These are phyloP conservation scores for Stephania yunnanensis DNA, from an alignment of 164 flowering plant genomes.

Conservation along the genomic window DNA sequence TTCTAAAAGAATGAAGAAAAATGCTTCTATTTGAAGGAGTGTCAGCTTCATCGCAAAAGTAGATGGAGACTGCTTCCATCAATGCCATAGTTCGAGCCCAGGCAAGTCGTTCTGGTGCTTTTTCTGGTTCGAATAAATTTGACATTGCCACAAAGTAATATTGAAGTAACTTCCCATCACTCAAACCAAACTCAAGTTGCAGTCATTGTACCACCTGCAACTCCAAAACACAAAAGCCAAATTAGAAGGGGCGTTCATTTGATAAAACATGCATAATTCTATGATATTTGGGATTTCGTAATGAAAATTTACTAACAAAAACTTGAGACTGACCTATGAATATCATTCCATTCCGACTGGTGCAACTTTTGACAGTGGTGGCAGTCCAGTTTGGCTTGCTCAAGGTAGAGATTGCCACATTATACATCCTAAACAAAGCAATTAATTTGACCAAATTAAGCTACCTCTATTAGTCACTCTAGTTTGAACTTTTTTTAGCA, in stretches of 20 bases:
- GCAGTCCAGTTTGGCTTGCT: conserved; percentile 72
- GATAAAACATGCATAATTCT: neutral
- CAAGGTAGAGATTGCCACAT: conserved; percentile 51
- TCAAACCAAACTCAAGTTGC: conserved; percentile 37
- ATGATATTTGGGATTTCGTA: no score
- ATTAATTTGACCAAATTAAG: neutral
- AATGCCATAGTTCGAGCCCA: conserved; percentile 54
- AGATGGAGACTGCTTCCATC: conserved; percentile 27
- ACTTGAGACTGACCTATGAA: conserved; percentile 11
- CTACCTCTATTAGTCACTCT: no score
- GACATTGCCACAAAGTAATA: conserved; percentile 56
- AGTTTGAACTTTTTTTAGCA: no score
- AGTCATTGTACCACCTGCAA: conserved; percentile 58
- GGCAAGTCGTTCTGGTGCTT: conserved; percentile 42
- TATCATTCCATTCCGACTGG: conserved; percentile 38
- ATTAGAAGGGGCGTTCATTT: neutral
- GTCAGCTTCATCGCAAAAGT: conserved; percentile 14
- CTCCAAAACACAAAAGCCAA: neutral
- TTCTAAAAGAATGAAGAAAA: conserved; percentile 32
- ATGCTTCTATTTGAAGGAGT: conserved; percentile 20
- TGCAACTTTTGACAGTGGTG: conserved; percentile 63
- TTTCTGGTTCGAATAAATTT: conserved; percentile 56
- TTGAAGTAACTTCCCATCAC: conserved; percentile 28
- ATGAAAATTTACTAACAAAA: no score
- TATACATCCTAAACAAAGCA: conserved; percentile 44